These are phyloP conservation scores for Cyberlindnera subsufficiens DNA, from an alignment of 805 yeast genomes.

Conservation along the genomic window DNA sequence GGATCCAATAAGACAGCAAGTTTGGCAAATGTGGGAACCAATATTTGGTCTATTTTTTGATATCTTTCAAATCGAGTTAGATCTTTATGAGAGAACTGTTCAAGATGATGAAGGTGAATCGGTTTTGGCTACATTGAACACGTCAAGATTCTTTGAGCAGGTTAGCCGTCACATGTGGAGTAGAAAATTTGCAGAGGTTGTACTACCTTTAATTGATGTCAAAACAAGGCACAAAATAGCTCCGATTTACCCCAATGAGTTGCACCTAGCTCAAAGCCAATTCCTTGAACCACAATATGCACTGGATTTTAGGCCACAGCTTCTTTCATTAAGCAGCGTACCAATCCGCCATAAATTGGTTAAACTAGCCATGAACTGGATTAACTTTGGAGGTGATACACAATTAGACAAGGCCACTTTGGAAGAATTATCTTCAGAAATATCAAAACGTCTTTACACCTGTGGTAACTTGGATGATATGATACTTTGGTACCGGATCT, in stretches of 20 bases:
- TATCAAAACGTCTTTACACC: background rate
- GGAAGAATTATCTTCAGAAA: background rate
- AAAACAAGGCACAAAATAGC: background rate
- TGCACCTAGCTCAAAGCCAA: conserved; percentile 8
- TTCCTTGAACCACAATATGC: background rate
- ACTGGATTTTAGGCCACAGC: background rate
- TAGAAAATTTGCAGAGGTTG: conserved; percentile 7
- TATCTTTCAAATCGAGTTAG: conserved; percentile 12
- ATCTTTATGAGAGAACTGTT: conserved; percentile 1
- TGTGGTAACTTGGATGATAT: conserved; percentile 13
- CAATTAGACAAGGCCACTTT: background rate
- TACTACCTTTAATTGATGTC: conserved; percentile 5
- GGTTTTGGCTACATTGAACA: conserved; percentile 2
- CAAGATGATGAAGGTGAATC: background rate
- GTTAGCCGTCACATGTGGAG: conserved; percentile 11
- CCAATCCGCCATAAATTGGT: conserved; percentile 8
- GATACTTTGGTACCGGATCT: conserved; percentile 10
- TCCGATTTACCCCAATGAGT: conserved; percentile 15
- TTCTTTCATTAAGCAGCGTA: conserved; percentile 1
- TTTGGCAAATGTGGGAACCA: conserved; percentile 21
- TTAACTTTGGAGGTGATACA: background rate
- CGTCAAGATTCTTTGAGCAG: conserved; percentile 8
- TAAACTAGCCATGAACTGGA: conserved; percentile 5
- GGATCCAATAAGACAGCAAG: conserved; percentile 5
- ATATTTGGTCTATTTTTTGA: conserved; percentile 14